Base-by-base conservation (phyloP, 306 rosid species). In the Crotalaria pallida region DNA sequence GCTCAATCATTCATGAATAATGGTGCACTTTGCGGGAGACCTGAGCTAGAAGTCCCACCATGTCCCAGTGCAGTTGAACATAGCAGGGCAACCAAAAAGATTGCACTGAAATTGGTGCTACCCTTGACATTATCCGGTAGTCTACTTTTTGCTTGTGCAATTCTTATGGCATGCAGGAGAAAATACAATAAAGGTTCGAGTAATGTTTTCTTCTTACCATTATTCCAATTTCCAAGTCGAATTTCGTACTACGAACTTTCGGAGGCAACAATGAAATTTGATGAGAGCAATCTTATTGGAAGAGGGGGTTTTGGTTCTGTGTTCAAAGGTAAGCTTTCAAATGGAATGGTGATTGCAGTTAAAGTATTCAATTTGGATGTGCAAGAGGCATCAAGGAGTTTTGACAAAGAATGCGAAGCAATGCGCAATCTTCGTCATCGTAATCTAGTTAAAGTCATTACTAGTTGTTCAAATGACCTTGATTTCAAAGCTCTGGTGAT, bases 371-470 rank as follows among this genome's bases (percentile, higher is more conserved):
- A 58, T 57, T 67, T 58, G 48, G 74, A 67, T 0, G 21, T 16
- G 2, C 62, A 57, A 6, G 55, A 58, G 29, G 67, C 17, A 47
- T 58, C 53, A 36, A 75, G 40, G 45, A 75, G 63, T 43, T 75
- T 75, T 47, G 69, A 67, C 10, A 13, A 3, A 8, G 80, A 75
- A 75, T 75, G 80, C 15, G 65, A 75, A 65, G 73, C 73, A 22
- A 43, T 75, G 67, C 57, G 67, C 56, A 65, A 75, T 44, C 73
- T 75, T 34, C 80, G 74, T 1, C 80, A 75, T 22, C 68, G 80
- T 1, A 67, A 75, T 65, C 34, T 66, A 10, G 19, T 67, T 15
- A 67, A 75, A 51, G 58, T 66, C 10, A 67, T 75, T 4, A 67
- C 45, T 2, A 67, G 74, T 17, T 67, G 74, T 17, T 67, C 74